phyloP scores from a whole-genome alignment of 1,139 yeast genomes.

The Geotrichum siamense region DNA sequence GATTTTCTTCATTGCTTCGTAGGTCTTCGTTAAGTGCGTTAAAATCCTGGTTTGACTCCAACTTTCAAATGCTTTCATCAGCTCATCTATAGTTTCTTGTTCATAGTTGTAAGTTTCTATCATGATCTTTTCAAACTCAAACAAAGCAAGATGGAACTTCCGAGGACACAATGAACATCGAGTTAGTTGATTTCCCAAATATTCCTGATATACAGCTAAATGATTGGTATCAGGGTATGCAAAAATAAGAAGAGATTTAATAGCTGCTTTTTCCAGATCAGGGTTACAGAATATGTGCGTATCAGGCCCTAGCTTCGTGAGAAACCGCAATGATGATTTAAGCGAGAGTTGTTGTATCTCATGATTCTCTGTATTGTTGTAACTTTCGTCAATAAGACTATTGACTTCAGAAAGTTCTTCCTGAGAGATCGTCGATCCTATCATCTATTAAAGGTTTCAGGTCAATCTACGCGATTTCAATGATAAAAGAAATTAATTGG shows the following conservation, averaged over 20 bases:
- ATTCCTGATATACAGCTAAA: conserved; percentile 12
- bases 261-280: conserved; percentile 12
- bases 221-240: conserved; percentile 17
- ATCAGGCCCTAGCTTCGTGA: conserved; percentile 10
- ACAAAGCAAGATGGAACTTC: conserved; percentile 15
- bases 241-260: conserved; percentile 14
- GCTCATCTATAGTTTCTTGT: conserved; percentile 21
- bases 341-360: conserved; percentile 15
- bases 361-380: conserved; percentile 12
- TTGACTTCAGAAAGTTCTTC: conserved; percentile 3
- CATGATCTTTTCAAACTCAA: conserved; percentile 15
- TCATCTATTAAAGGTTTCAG: neutral
- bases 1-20: conserved; percentile 14
- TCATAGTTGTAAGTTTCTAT: conserved; percentile 19
- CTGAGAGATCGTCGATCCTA: neutral
- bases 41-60: conserved; percentile 24
- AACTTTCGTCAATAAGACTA: conserved; percentile 15
- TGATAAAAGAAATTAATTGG: no score
- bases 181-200: conserved; percentile 12
- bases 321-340: conserved; percentile 12
- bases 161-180: conserved; percentile 15
- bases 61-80: conserved; percentile 19
- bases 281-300: conserved; percentile 16
- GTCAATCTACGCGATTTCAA: neutral
- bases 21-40: conserved; percentile 17